Conservation (phyloP, 257 asterid species). For the Anisodus acutangulus region DNA sequence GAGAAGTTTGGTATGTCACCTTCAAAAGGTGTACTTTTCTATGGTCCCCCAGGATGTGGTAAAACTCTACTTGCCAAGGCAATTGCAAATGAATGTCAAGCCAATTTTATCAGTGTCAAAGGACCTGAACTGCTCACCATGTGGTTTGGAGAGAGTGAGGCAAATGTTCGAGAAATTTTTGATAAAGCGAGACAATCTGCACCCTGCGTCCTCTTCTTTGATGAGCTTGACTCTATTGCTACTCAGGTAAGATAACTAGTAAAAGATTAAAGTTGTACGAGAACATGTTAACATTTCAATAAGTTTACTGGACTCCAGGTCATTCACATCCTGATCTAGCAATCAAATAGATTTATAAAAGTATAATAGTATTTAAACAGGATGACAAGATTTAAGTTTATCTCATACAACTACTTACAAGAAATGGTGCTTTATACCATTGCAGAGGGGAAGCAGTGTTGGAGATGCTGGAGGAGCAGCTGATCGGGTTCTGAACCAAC, state of each 20-base stretch:
- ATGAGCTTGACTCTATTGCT: slow-evolving; percentile 64
- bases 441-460: slow-evolving; percentile 58
- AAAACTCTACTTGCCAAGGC: slow-evolving; percentile 73
- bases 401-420: not conserved
- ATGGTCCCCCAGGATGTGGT: slow-evolving; percentile 76
- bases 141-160: slow-evolving; percentile 82
- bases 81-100: slow-evolving; percentile 74
- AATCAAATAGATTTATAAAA: not conserved
- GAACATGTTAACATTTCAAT: not conserved
- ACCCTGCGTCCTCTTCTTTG: slow-evolving; percentile 68
- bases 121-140: slow-evolving; percentile 73
- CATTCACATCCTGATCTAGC: not conserved
- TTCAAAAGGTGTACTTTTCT: slow-evolving; percentile 67
- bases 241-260: slow-evolving; percentile 46
- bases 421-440: slow-evolving; percentile 20
- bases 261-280: not conserved
- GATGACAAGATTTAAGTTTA: not conserved
- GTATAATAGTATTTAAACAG: not conserved
- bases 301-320: not conserved
- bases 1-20: slow-evolving; percentile 77
- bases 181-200: slow-evolving; percentile 69
- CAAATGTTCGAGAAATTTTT: slow-evolving; percentile 69
- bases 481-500: slow-evolving; percentile 63
- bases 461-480: slow-evolving; percentile 75
- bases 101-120: slow-evolving; percentile 65